phyloP scores from a whole-genome alignment of 305 asterid genomes.

The Euphrasia arctica region DNA sequence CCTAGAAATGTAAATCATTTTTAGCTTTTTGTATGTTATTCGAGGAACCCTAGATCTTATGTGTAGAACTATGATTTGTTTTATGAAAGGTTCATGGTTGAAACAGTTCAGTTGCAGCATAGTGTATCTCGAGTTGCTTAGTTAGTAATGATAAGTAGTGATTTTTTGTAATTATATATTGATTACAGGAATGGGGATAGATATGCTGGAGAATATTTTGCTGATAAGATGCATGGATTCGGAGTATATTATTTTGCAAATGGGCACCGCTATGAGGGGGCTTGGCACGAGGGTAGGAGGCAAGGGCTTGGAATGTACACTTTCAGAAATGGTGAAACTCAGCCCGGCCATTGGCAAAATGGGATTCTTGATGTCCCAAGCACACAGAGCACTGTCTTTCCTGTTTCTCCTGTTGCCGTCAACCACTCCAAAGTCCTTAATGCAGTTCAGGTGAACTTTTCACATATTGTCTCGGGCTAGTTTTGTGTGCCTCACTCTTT shows the following conservation, averaged over 20 bases:
- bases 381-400: conserved; percentile 58
- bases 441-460: conserved; percentile 64
- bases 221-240: conserved; percentile 93
- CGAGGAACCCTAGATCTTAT: too few relatives aligned
- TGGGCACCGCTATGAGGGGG: conserved; percentile 89
- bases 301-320: conserved; percentile 92
- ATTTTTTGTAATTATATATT: not conserved
- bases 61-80: not conserved
- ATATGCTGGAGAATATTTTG: conserved; percentile 89
- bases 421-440: conserved; percentile 87
- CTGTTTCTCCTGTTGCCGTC: conserved; percentile 81
- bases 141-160: not conserved
- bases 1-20: not conserved
- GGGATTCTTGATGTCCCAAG: conserved; percentile 83
- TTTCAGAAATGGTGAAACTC: conserved; percentile 82
- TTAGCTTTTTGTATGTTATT: too few relatives aligned
- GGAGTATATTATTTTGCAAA: conserved; percentile 81
- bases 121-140: conserved; percentile 11
- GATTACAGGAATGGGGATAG: conserved; percentile 76
- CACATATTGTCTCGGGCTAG: not conserved
- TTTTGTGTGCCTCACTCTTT: not conserved
- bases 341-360: conserved; percentile 89
- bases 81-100: conserved; percentile 5
- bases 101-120: not conserved
- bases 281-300: conserved; percentile 93